Conservation (phyloP, 2,329 filamentous ascomycete species). For the Penicillium freii region DNA sequence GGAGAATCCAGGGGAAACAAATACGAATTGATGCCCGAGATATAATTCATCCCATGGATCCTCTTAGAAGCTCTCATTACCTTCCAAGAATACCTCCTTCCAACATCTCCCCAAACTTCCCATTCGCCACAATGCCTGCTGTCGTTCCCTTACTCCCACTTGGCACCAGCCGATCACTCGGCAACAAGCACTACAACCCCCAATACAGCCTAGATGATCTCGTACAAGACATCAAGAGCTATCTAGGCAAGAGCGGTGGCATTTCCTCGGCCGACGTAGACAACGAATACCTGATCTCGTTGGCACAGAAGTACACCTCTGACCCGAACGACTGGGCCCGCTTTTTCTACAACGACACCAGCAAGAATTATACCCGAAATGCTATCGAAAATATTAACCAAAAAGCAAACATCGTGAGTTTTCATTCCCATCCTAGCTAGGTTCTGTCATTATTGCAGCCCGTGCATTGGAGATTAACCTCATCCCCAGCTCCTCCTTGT, state of each 20-base stretch:
- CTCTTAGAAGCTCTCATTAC: background rate
- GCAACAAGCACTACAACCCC: slow-evolving; percentile 20
- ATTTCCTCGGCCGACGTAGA: slow-evolving; percentile 30
- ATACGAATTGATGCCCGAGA: background rate
- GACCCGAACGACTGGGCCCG: slow-evolving; percentile 30
- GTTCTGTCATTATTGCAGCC: background rate
- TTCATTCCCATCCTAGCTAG: background rate
- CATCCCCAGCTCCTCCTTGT: slow-evolving; percentile 29
- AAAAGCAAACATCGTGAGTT: slow-evolving; percentile 34
- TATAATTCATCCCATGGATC: background rate
- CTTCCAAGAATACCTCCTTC: background rate
- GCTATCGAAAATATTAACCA: slow-evolving; percentile 34
- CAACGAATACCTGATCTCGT: slow-evolving; percentile 25
- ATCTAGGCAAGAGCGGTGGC: slow-evolving; percentile 27
- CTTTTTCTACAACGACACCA: slow-evolving; percentile 31
- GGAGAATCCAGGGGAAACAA: background rate
- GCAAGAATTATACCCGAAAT: slow-evolving; percentile 36
- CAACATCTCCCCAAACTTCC: background rate
- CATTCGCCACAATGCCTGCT: slow-evolving; percentile 17
- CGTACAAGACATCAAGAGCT: slow-evolving; percentile 29
- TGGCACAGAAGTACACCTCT: slow-evolving; percentile 29
- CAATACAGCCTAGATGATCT: slow-evolving; percentile 26
- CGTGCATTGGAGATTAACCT: background rate
- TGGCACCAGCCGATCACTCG: slow-evolving; percentile 14
- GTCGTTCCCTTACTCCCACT: slow-evolving; percentile 13